These are phyloP conservation scores for Cercospora sp. DNA, from an alignment of 2,329 filamentous ascomycete genomes.

Conservation along the genomic window DNA sequence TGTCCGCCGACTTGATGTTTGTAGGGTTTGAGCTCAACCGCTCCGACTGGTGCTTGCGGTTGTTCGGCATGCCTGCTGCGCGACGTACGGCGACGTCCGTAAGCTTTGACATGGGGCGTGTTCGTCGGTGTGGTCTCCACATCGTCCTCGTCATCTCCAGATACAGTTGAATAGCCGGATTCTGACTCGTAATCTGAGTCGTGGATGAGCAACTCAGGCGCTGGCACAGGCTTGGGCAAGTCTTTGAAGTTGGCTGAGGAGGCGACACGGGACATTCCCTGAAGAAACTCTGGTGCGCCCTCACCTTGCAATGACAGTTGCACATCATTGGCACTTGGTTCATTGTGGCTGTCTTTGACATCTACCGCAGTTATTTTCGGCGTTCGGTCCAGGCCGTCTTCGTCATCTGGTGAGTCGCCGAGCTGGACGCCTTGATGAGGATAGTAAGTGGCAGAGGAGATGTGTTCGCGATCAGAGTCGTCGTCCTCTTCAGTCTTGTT, in stretches of 20 bases:
- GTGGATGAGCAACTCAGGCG: slow-evolving; percentile 27
- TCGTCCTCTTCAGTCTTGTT: slow-evolving; percentile 57
- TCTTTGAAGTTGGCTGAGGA: slow-evolving; percentile 23
- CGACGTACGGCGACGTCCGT: slow-evolving; percentile 27
- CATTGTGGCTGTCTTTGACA: not conserved
- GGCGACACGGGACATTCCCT: slow-evolving; percentile 51
- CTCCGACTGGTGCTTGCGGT: slow-evolving; percentile 67
- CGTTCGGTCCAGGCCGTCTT: slow-evolving; percentile 31
- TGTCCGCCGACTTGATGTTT: slow-evolving; percentile 97
- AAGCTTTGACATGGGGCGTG: slow-evolving; percentile 36
- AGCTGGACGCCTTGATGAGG: slow-evolving; percentile 65
- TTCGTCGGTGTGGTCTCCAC: slow-evolving; percentile 32
- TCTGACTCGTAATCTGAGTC: slow-evolving; percentile 45
- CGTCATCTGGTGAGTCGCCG: slow-evolving; percentile 42
- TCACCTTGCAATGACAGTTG: slow-evolving; percentile 64
- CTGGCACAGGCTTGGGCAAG: slow-evolving; percentile 24
- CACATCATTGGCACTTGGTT: slow-evolving; percentile 50
- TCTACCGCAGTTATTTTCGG: slow-evolving; percentile 20
- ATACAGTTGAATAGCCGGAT: slow-evolving; percentile 55
- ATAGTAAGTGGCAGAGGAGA: slow-evolving; percentile 81
- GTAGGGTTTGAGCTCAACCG: slow-evolving; percentile 95
- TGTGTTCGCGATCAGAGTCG: slow-evolving; percentile 78
- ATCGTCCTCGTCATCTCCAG: slow-evolving; percentile 45
- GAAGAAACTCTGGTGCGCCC: slow-evolving; percentile 61
- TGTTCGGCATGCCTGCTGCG: slow-evolving; percentile 32